Conservation (phyloP, 2,329 filamentous ascomycete species). For the Mollisiaceae sp. region DNA sequence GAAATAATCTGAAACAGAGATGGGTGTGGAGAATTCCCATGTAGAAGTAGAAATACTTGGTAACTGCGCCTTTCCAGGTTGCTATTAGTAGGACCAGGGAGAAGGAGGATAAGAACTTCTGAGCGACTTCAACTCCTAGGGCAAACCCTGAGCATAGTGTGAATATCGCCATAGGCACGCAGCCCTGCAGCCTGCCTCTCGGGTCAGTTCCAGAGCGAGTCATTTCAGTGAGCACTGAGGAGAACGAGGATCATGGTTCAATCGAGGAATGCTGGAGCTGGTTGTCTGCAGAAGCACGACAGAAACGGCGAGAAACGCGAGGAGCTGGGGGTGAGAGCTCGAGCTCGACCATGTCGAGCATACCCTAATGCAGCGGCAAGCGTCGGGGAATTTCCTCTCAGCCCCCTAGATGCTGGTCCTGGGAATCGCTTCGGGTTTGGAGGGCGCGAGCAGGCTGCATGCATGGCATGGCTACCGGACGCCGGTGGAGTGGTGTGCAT, state of each 20-base stretch:
- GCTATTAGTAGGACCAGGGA: too few relatives aligned
- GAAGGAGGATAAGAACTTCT: too few relatives aligned
- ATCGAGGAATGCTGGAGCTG: neutral
- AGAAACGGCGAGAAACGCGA: neutral
- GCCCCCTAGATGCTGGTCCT: neutral
- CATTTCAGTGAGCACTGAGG: neutral
- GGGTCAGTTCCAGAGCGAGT: neutral
- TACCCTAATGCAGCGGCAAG: neutral
- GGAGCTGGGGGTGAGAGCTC: neutral
- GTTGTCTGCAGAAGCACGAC: neutral
- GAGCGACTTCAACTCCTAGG: too few relatives aligned
- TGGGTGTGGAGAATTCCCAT: neutral
- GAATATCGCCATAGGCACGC: neutral
- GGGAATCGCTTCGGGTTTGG: neutral
- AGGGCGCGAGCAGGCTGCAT: neutral
- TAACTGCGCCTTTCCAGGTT: too few relatives aligned
- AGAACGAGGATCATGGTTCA: neutral
- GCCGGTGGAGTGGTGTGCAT: neutral
- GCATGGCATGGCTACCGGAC: neutral
- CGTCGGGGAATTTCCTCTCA: conserved; percentile 8
- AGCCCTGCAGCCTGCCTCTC: neutral
- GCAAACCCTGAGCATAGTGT: too few relatives aligned
- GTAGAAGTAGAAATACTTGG: too few relatives aligned
- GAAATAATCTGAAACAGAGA: neutral
- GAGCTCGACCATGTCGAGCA: too few relatives aligned